These are phyloP conservation scores for Populus tremula DNA, from an alignment of 345 rosid genomes.

Conservation along the genomic window DNA sequence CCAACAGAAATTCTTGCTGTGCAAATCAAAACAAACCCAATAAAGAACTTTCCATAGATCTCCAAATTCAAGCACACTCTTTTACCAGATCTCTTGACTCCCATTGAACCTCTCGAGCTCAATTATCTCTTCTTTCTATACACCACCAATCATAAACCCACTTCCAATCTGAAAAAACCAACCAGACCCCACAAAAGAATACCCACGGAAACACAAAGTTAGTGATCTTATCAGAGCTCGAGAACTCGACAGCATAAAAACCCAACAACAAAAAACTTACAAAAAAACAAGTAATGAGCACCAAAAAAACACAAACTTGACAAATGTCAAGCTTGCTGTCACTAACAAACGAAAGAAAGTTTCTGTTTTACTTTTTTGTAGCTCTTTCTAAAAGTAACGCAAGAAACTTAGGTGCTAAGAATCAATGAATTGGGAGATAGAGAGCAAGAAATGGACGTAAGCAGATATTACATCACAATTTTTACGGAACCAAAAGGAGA, in stretches of 20 bases:
- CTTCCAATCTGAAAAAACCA: constrained; percentile 39
- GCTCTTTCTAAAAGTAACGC: constrained; percentile 17
- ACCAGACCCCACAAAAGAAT: constrained; percentile 1
- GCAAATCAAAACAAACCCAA: constrained; percentile 57
- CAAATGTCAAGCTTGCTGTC: constrained; percentile 2
- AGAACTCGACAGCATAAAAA: not conserved
- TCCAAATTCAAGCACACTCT: constrained; percentile 33
- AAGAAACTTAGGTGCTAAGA: constrained; percentile 54
- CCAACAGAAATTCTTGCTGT: constrained; percentile 48
- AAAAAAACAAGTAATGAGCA: not conserved
- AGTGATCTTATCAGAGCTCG: constrained; percentile 16
- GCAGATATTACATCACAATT: not conserved
- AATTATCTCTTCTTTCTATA: constrained; percentile 16
- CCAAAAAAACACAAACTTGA: constrained; percentile 6
- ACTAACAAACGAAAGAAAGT: not conserved
- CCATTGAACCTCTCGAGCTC: constrained; percentile 42
- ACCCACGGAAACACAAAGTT: constrained; percentile 11
- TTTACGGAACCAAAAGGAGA: not conserved
- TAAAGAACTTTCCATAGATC: constrained; percentile 44
- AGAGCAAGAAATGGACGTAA: not conserved
- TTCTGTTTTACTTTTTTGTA: not conserved
- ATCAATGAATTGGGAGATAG: constrained; percentile 28
- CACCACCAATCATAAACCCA: constrained; percentile 33
- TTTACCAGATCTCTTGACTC: constrained; percentile 49
- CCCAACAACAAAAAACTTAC: constrained; percentile 2